phyloP scores from a whole-genome alignment of 176 grass and related monocot genomes.

The Raddia guianensis region DNA sequence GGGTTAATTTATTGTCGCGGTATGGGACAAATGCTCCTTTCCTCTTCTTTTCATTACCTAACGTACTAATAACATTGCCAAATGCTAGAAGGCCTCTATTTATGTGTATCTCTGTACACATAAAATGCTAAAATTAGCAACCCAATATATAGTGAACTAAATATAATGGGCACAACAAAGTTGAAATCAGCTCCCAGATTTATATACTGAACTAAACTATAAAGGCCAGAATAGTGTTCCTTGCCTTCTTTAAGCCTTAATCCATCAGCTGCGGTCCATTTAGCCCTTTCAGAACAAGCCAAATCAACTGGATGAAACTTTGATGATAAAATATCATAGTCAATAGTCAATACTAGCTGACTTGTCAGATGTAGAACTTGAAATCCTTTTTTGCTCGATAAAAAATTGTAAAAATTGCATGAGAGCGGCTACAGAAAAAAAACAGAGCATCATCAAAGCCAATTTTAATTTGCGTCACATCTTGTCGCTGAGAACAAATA shows the following conservation, averaged over 20 bases:
- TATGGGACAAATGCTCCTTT: constrained; percentile 83
- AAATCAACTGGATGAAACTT: constrained; percentile 90
- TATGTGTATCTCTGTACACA: constrained; percentile 71
- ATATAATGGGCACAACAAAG: constrained; percentile 12
- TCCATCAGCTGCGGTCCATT: constrained; percentile 74
- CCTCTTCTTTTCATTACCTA: constrained; percentile 80
- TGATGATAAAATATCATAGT: constrained; percentile 66
- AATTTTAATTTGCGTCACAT: neutral
- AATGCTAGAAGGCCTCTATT: constrained; percentile 84
- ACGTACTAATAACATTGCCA: constrained; percentile 82
- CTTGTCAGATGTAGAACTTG: constrained; percentile 44
- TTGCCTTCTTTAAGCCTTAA: constrained; percentile 84
- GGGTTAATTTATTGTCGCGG: constrained; percentile 78
- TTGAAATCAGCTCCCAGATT: constrained; percentile 19
- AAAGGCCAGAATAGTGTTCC: neutral
- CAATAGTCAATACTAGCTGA: constrained; percentile 26
- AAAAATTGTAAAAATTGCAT: constrained; percentile 83
- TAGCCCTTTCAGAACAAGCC: constrained; percentile 89
- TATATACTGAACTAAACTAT: constrained; percentile 10
- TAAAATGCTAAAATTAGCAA: neutral
- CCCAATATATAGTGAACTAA: too few relatives aligned
- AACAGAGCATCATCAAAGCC: neutral
- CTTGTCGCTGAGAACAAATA: neutral
- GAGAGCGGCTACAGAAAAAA: constrained; percentile 67
- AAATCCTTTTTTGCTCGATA: constrained; percentile 71